A percentile compares a stretch with the other conserved stretches of the same genome.
Evolutionary conservation across 208 protist genomes (phyloP).

Genomic region (Leishmania tarentolae): DNA sequence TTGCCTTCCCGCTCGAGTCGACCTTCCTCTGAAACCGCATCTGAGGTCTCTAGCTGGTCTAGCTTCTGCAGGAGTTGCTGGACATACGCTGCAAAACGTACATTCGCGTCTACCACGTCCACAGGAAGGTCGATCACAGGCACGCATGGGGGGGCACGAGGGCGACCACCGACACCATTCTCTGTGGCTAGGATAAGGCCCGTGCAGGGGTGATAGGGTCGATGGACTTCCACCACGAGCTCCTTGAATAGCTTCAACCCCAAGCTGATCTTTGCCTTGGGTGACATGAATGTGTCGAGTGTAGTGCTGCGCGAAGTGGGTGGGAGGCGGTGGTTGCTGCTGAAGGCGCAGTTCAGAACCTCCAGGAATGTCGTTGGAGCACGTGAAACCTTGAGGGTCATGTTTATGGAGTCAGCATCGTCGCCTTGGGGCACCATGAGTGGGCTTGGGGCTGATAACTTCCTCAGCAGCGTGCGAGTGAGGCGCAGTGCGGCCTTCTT

Average conservation of each 20-base stretch:
- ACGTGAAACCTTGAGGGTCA: slow-evolving; percentile 31
- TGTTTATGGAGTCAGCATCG: slow-evolving; percentile 32
- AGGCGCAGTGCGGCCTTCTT: slow-evolving; percentile 34
- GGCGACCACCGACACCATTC: slow-evolving; percentile 31
- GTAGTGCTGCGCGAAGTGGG: slow-evolving; percentile 44
- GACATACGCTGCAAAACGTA: slow-evolving; percentile 27
- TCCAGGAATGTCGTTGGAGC: slow-evolving; percentile 55
- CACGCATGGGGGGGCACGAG: slow-evolving; percentile 38
- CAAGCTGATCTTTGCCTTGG: slow-evolving; percentile 64
- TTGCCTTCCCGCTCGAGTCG: slow-evolving; percentile 2
- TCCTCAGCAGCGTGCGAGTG: slow-evolving; percentile 37
- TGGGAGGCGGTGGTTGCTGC: slow-evolving; percentile 56
- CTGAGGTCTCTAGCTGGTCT: not conserved
- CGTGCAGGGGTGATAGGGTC: slow-evolving; percentile 46
- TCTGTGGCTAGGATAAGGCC: slow-evolving; percentile 43
- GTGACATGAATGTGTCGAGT: slow-evolving; percentile 61
- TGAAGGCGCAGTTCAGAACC: slow-evolving; percentile 62
- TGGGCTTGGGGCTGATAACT: slow-evolving; percentile 35
- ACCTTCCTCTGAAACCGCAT: not conserved
- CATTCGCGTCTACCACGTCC: slow-evolving; percentile 50
- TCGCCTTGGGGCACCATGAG: slow-evolving; percentile 23
- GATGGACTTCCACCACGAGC: slow-evolving; percentile 58
- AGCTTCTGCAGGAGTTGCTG: slow-evolving; percentile 22
- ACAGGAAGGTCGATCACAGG: slow-evolving; percentile 53
- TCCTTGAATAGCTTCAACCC: slow-evolving; percentile 65